Conservation (phyloP, 1,284 basidiomycete genomes). For the Phellopilus nigrolimitatus region DNA sequence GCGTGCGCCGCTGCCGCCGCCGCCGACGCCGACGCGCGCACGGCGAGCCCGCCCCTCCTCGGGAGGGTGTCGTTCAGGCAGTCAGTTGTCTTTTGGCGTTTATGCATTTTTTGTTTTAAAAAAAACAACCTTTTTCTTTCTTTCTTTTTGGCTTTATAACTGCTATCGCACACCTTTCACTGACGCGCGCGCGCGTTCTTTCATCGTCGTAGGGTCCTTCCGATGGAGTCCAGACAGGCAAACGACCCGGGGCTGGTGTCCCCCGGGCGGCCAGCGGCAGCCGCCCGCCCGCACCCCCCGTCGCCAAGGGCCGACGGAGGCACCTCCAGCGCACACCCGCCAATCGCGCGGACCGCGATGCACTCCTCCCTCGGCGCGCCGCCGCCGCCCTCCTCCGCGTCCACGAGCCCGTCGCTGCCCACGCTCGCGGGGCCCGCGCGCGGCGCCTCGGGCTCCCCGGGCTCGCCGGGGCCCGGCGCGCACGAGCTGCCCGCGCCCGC, state of each 20-base stretch:
- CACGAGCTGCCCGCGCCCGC: constrained; percentile 35
- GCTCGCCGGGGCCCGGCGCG: too few species aligned
- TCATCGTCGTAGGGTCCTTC: not conserved
- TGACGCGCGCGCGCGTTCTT: not conserved
- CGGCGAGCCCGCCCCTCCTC: not conserved
- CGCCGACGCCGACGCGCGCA: not conserved
- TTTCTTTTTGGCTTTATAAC: too few species aligned
- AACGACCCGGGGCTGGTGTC: not conserved
- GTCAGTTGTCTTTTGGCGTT: constrained; percentile 1
- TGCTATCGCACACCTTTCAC: not conserved
- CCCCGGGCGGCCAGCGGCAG: not conserved
- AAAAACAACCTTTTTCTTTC: not conserved
- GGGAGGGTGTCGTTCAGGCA: constrained; percentile 3
- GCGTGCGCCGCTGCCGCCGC: not conserved
- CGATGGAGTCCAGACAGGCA: not conserved
- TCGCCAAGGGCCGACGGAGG: not conserved
- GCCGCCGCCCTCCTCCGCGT: not conserved
- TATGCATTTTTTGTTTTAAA: not conserved
- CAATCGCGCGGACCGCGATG: not conserved
- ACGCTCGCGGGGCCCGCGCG: too few species aligned
- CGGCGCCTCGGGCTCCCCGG: too few species aligned
- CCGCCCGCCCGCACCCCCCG: not conserved
- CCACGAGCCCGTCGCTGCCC: constrained; percentile 6
- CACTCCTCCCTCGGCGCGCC: not conserved
- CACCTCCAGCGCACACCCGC: not conserved